Evolutionary conservation across 2,329 filamentous ascomycete genomes (phyloP), one percentile per base, ranked within the genome.

Genomic region (Chaetomium globosum): DNA sequence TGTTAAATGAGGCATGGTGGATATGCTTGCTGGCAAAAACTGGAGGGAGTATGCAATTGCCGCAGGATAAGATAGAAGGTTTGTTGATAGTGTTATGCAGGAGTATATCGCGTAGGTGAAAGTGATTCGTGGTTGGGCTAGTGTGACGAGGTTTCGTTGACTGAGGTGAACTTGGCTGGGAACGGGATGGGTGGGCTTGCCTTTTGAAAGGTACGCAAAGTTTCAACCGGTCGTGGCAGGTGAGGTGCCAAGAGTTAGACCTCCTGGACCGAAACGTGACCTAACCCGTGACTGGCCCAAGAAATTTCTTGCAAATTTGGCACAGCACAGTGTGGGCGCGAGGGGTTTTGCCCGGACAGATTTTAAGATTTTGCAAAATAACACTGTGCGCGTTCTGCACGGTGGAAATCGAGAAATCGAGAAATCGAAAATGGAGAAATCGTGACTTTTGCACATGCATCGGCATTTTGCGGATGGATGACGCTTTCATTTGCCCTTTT

Each of bases 1-100:
- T 74, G 89, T 88, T 78, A 92, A 85, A 81, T 90, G 87, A 81
- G 89, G 86, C 89, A 92, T 75, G 71, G 71, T 71, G 30, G 49
- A 19, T 51, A 19, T 51, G 49, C n/a, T 21, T 51, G 49, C 59
- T 39, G 39, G 26, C 31, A 54, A 49, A 33, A 23, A 10, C n/a
- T 8, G 28, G 54, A 55, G 31, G 12, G 16, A 56, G 64, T 28
- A 16, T 53, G 52, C 57, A 65, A 66, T 70, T 65, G 65, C 59
- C 64, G 59, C 62, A 51, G 30, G 43, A 55, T 51, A 52, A 39
- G 54, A 28, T 55, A 51, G 16, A 23, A 6, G 23, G 36, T 63
- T 26, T 26, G 59, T 26, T 54, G 46, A 19, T 59, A 56, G 19
- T 13, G 63, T 33, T 53, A 49, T 39, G 36, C 9, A 36, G 36